Evolutionary conservation across 345 rosid species (phyloP).

Genomic region (Corchorus capsularis): DNA sequence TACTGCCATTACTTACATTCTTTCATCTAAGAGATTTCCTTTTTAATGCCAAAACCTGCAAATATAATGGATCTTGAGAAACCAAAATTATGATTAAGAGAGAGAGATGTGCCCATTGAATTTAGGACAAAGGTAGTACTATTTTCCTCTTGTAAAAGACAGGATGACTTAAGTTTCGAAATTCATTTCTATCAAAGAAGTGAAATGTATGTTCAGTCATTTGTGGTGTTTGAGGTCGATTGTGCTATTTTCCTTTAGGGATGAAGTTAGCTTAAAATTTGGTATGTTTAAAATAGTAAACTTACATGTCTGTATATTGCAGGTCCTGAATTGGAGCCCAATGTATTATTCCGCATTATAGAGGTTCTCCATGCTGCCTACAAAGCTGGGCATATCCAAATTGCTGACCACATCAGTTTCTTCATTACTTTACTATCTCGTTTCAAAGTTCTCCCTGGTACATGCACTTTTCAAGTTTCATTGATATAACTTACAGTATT

Average conservation of each 20-base stretch:
- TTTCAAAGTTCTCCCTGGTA: constrained; percentile 68
- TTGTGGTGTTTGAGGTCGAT: constrained; percentile 12
- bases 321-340: constrained; percentile 69
- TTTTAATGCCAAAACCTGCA: background rate
- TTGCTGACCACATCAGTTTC: constrained; percentile 71
- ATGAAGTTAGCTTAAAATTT: background rate
- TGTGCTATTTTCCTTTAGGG: background rate
- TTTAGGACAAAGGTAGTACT: background rate
- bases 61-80: constrained; percentile 1
- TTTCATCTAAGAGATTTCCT: background rate
- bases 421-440: constrained; percentile 57
- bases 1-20: background rate
- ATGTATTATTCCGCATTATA: constrained; percentile 49
- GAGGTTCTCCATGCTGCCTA: constrained; percentile 69
- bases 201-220: background rate
- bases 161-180: background rate
- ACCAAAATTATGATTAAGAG: background rate
- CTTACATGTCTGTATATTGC: constrained; percentile 22
- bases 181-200: background rate
- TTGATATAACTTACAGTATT: background rate
- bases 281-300: constrained; percentile 12
- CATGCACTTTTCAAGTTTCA: constrained; percentile 13
- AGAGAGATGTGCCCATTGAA: background rate
- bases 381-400: constrained; percentile 62
- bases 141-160: constrained; percentile 2